phyloP scores from a whole-genome alignment of 2,329 filamentous ascomycete species.

The Tolypocladium capitatum region DNA sequence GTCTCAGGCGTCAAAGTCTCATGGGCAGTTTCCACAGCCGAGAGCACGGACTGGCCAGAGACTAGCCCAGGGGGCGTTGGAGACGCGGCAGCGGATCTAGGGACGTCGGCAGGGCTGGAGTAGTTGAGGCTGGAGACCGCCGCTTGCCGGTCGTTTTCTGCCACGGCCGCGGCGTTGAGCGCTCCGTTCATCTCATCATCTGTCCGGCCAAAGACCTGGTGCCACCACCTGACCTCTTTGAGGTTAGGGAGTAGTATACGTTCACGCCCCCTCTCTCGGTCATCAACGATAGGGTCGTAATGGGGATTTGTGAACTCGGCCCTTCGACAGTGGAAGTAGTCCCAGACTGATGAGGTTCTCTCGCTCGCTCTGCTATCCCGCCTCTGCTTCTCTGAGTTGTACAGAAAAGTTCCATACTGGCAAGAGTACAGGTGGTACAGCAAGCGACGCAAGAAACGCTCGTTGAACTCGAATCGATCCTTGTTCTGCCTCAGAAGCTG shows the following conservation, averaged over 20 bases:
- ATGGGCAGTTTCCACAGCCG: slow-evolving; percentile 45
- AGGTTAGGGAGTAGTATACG: slow-evolving; percentile 69
- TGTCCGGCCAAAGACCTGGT: slow-evolving; percentile 69
- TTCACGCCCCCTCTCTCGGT: slow-evolving; percentile 66
- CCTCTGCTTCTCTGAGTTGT: slow-evolving; percentile 86
- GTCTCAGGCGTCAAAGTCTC: slow-evolving; percentile 31
- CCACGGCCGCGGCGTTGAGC: slow-evolving; percentile 39
- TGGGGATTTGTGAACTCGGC: slow-evolving; percentile 71
- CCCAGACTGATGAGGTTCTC: slow-evolving; percentile 80
- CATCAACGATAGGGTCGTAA: slow-evolving; percentile 64
- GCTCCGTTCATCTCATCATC: slow-evolving; percentile 87
- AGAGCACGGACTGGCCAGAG: slow-evolving; percentile 39
- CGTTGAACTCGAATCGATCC: slow-evolving; percentile 88
- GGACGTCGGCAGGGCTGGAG: slow-evolving; percentile 11
- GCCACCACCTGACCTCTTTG: slow-evolving; percentile 85
- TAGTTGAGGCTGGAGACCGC: slow-evolving; percentile 22
- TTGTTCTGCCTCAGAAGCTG: slow-evolving; percentile 79
- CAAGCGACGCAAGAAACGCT: slow-evolving; percentile 76
- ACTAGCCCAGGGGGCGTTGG: slow-evolving; percentile 25
- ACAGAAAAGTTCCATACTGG: slow-evolving; percentile 93
- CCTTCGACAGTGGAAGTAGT: slow-evolving; percentile 76
- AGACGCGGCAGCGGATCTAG: slow-evolving; percentile 13
- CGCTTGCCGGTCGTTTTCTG: slow-evolving; percentile 27
- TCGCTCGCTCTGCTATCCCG: slow-evolving; percentile 54
- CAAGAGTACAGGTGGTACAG: slow-evolving; percentile 92